Evolutionary conservation across 2,329 filamentous ascomycete genomes (phyloP).

Genomic region (Diplodia intermedia): DNA sequence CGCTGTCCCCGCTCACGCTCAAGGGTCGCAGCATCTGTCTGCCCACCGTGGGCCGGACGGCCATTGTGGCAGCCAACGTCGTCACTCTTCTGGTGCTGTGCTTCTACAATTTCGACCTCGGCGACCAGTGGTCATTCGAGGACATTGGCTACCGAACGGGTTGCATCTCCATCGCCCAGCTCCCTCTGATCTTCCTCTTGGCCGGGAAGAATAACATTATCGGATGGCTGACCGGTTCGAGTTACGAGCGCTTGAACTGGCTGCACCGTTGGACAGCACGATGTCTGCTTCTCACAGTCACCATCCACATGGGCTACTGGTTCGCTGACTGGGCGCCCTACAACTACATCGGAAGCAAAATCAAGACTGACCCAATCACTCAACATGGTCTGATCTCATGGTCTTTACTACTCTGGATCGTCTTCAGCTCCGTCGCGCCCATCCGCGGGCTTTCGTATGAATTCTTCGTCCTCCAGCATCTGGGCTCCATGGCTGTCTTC

Average conservation of each 20-base stretch:
- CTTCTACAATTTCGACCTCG: conserved; percentile 62
- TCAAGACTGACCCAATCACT: conserved; percentile 68
- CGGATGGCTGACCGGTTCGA: conserved; percentile 66
- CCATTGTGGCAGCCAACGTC: conserved; percentile 55
- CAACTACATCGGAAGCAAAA: conserved; percentile 64
- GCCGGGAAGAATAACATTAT: conserved; percentile 65
- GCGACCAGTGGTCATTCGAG: conserved; percentile 60
- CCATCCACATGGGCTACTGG: conserved; percentile 74
- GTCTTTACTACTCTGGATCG: conserved; percentile 70
- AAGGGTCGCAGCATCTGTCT: conserved; percentile 48
- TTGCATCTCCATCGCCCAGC: conserved; percentile 60
- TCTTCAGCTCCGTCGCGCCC: conserved; percentile 67
- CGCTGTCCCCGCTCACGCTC: conserved; percentile 46
- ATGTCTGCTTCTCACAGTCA: conserved; percentile 71
- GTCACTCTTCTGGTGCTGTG: conserved; percentile 61
- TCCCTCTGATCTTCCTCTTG: conserved; percentile 64
- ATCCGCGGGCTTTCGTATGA: conserved; percentile 72
- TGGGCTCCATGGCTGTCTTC: conserved; percentile 66
- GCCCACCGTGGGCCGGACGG: conserved; percentile 49
- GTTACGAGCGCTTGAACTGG: conserved; percentile 76
- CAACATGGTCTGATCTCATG: conserved; percentile 73
- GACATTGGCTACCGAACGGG: conserved; percentile 63
- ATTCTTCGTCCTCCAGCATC: conserved; percentile 72
- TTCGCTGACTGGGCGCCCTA: conserved; percentile 68
- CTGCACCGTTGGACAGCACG: conserved; percentile 75